Conservation (phyloP, 345 rosid genomes). For the Linum lewisii region DNA sequence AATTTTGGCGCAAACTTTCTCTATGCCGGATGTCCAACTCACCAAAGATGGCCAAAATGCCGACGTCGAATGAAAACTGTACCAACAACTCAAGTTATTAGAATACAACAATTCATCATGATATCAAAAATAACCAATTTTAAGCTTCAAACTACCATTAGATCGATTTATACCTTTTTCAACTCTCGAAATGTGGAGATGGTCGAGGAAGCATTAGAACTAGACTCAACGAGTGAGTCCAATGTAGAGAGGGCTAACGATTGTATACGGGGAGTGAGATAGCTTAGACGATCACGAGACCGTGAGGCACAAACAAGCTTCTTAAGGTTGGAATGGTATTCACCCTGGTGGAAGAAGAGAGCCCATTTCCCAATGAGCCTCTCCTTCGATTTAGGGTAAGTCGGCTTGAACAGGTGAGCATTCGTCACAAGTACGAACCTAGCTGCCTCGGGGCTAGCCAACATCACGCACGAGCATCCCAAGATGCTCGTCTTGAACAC, state of each 20-base stretch:
- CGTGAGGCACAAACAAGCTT: slow-evolving; percentile 60
- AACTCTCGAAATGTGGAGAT: slow-evolving; percentile 58
- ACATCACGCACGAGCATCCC: slow-evolving; percentile 82
- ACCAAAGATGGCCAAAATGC: slow-evolving; percentile 62
- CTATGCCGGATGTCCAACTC: slow-evolving; percentile 39
- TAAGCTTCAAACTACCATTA: too few relatives aligned
- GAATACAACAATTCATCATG: too few relatives aligned
- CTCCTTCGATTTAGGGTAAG: slow-evolving; percentile 84
- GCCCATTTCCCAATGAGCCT: slow-evolving; percentile 69
- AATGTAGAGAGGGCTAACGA: slow-evolving; percentile 39
- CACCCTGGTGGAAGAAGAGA: slow-evolving; percentile 73
- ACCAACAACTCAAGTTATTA: too few relatives aligned
- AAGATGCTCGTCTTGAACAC: slow-evolving; percentile 71
- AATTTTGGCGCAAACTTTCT: slow-evolving; percentile 47
- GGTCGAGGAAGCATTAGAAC: not conserved
- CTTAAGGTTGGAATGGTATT: slow-evolving; percentile 54
- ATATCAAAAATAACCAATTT: too few relatives aligned
- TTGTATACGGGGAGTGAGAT: slow-evolving; percentile 48
- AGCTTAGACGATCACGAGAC: slow-evolving; percentile 44
- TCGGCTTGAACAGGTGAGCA: slow-evolving; percentile 76
- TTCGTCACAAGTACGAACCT: slow-evolving; percentile 68
- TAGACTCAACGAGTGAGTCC: slow-evolving; percentile 27
- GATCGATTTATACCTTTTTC: slow-evolving; percentile 53
- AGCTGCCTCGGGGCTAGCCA: slow-evolving; percentile 73
- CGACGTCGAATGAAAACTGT: slow-evolving; percentile 75